Percentiles rank a stretch among this genome's conserved stretches.
These are phyloP conservation scores for Stachybotrys chlorohalonatus DNA, from an alignment of 2,329 filamentous ascomycete genomes.

Conservation along the genomic window DNA sequence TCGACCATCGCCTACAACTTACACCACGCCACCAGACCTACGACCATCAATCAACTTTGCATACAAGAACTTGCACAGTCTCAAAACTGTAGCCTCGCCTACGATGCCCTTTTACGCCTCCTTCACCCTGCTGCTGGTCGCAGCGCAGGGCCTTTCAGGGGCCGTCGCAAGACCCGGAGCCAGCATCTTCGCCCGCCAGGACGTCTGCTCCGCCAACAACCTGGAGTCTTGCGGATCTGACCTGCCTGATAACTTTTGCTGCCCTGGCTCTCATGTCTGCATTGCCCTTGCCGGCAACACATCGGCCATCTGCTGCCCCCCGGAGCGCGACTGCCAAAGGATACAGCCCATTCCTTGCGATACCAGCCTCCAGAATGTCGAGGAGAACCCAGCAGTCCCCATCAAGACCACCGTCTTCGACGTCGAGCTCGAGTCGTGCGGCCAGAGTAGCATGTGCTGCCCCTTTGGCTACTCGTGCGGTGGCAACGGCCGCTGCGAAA, in stretches of 20 bases:
- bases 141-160: conserved; percentile 24
- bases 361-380: conserved; percentile 49
- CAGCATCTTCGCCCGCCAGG: conserved; percentile 31
- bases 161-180: conserved; percentile 28
- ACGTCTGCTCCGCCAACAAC: conserved; percentile 40
- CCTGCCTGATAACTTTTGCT: conserved; percentile 61
- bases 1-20: background rate
- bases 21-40: background rate
- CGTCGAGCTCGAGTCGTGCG: conserved; percentile 48
- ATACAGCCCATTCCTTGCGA: conserved; percentile 61
- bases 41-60: background rate
- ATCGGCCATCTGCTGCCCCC: conserved; percentile 63
- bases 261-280: conserved; percentile 44
- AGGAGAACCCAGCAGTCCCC: conserved; percentile 42
- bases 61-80: background rate
- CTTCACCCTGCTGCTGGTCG: conserved; percentile 27
- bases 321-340: conserved; percentile 43
- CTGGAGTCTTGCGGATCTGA: conserved; percentile 44
- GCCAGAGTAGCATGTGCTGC: conserved; percentile 46
- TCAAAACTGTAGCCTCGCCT: background rate
- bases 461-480: conserved; percentile 64
- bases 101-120: conserved; percentile 8
- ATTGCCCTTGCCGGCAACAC: conserved; percentile 52
- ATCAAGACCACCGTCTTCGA: conserved; percentile 59
- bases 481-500: conserved; percentile 38